Percentiles rank a stretch among this genome's conserved stretches.
phyloP scores from a whole-genome alignment of 1,139 yeast genomes.

The Diutina sp. region DNA sequence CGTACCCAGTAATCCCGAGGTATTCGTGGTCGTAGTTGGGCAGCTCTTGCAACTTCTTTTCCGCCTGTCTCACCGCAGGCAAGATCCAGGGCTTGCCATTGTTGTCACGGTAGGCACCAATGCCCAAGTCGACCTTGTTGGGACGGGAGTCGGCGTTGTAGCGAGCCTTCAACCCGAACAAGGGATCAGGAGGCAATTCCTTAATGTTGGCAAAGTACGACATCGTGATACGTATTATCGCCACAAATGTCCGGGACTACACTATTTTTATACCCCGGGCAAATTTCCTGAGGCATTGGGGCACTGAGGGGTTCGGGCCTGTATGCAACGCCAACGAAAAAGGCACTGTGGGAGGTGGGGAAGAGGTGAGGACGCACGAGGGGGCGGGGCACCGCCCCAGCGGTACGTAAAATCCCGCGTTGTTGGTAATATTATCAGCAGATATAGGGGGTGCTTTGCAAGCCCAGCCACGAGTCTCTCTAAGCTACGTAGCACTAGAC shows the following conservation, averaged over 20 bases:
- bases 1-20: conserved; percentile 69
- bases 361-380: not conserved
- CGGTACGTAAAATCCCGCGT: not conserved
- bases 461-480: not conserved
- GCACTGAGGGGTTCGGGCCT: conserved; percentile 1
- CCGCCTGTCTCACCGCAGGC: conserved; percentile 67
- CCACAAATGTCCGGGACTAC: not conserved
- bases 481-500: not conserved
- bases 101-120: conserved; percentile 94
- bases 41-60: conserved; percentile 23
- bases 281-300: not conserved
- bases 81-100: conserved; percentile 89
- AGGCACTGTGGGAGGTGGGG: not conserved
- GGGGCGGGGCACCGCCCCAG: not conserved
- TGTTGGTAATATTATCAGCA: not conserved
- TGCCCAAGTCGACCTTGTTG: conserved; percentile 80
- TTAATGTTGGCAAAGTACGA: conserved; percentile 33
- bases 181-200: conserved; percentile 64
- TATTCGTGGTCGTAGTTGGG: conserved; percentile 83
- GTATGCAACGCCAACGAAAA: not conserved
- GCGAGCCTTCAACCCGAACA: conserved; percentile 75
- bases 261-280: not conserved
- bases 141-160: conserved; percentile 49
- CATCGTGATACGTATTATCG: not conserved
- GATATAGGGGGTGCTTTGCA: not conserved